These are phyloP conservation scores for Fusarium sublunatum DNA, from an alignment of 2,329 filamentous ascomycete species.

Conservation along the genomic window DNA sequence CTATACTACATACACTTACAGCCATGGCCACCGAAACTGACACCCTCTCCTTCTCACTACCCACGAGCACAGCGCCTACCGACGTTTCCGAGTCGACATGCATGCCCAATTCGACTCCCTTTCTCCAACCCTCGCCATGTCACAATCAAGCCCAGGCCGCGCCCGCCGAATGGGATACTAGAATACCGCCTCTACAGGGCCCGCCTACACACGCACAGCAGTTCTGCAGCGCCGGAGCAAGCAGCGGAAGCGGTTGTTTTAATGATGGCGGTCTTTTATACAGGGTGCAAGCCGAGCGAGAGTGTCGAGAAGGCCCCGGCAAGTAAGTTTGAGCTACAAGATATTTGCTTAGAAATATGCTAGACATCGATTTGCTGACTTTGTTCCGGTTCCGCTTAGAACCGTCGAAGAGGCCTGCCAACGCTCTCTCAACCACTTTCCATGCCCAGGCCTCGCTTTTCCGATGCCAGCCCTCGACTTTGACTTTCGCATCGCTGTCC, in stretches of 20 bases:
- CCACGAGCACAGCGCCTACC: conserved; percentile 49
- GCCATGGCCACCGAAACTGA: conserved; percentile 51
- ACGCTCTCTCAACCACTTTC: conserved; percentile 54
- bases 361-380: conserved; percentile 35
- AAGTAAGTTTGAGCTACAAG: conserved; percentile 36
- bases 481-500: conserved; percentile 63
- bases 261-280: conserved; percentile 45
- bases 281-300: conserved; percentile 44
- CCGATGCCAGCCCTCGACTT: conserved; percentile 60
- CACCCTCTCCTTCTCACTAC: conserved; percentile 48
- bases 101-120: conserved; percentile 35
- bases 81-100: conserved; percentile 48
- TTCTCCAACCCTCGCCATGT: conserved; percentile 30
- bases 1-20: conserved; percentile 1
- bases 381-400: conserved; percentile 30
- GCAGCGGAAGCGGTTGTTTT: conserved; percentile 35
- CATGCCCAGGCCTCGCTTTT: conserved; percentile 57
- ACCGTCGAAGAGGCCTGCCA: conserved; percentile 55
- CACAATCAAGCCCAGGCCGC: conserved; percentile 19
- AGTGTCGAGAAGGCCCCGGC: conserved; percentile 44
- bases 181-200: conserved; percentile 33
- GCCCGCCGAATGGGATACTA: conserved; percentile 49
- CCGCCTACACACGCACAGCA: conserved; percentile 25
- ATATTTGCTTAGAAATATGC: not conserved
- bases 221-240: conserved; percentile 15